These are phyloP conservation scores for Alternaria panax DNA, from an alignment of 2,329 filamentous ascomycete species.

Conservation along the genomic window DNA sequence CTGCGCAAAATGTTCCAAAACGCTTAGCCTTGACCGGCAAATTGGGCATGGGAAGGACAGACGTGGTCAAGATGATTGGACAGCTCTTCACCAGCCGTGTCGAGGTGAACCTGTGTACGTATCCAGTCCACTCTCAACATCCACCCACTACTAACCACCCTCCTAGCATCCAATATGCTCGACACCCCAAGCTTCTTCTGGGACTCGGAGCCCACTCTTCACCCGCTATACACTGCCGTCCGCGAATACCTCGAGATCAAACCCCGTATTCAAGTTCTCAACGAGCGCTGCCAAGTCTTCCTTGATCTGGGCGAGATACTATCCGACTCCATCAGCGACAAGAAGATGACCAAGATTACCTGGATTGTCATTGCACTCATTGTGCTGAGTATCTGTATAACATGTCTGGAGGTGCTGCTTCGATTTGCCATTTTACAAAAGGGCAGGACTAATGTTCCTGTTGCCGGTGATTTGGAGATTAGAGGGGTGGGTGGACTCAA, in stretches of 20 bases:
- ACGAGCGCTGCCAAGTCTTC: slow-evolving; percentile 95
- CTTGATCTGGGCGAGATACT: slow-evolving; percentile 95
- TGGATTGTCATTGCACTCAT: slow-evolving; percentile 99
- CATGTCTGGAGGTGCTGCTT: slow-evolving; percentile 85
- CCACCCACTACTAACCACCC: slow-evolving; percentile 6
- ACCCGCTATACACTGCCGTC: slow-evolving; percentile 92
- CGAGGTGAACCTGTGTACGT: slow-evolving; percentile 94
- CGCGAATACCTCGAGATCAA: slow-evolving; percentile 98
- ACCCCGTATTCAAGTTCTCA: slow-evolving; percentile 92
- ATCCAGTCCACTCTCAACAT: slow-evolving; percentile 21
- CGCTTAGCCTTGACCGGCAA: slow-evolving; percentile 87
- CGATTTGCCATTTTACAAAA: slow-evolving; percentile 66
- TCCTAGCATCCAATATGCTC: slow-evolving; percentile 86
- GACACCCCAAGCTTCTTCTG: slow-evolving; percentile 98
- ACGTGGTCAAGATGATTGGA: slow-evolving; percentile 92
- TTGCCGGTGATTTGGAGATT: not conserved
- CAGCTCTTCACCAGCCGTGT: slow-evolving; percentile 91
- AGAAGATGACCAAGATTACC: slow-evolving; percentile 94
- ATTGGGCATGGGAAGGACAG: slow-evolving; percentile 86
- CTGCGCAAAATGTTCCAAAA: slow-evolving; percentile 91
- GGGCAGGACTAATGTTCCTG: slow-evolving; percentile 27
- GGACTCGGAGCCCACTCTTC: slow-evolving; percentile 93
- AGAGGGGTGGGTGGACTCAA: slow-evolving; percentile 12
- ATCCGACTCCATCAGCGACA: slow-evolving; percentile 88
- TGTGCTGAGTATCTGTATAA: slow-evolving; percentile 87